Conservation (phyloP, 441 rosid species). For the Gossypium davidsonii region DNA sequence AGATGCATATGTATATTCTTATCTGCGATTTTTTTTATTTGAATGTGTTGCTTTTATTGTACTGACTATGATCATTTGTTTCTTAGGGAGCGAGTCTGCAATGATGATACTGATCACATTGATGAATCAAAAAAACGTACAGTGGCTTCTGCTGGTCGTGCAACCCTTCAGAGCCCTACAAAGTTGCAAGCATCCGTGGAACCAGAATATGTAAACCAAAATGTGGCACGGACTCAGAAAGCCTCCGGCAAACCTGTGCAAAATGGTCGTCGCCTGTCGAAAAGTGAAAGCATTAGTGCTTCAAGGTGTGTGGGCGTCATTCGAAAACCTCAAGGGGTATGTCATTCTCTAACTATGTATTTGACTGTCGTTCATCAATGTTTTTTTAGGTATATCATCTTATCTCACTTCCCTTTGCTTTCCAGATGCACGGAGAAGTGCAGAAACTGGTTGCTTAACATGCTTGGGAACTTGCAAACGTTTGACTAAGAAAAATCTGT, state of each 20-base stretch:
- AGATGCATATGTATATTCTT: not conserved
- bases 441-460: conserved; percentile 10
- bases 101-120: conserved; percentile 38
- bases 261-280: conserved; percentile 57
- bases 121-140: conserved; percentile 32
- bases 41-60: not conserved
- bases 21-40: conserved; percentile 2
- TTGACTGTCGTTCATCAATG: not conserved
- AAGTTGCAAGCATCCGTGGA: conserved; percentile 23
- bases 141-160: conserved; percentile 32
- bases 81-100: conserved; percentile 65
- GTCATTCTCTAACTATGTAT: not conserved
- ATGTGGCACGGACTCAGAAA: conserved; percentile 33
- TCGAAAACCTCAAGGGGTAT: conserved; percentile 30
- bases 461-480: not conserved
- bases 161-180: conserved; percentile 46
- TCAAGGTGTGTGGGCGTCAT: conserved; percentile 60
- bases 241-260: conserved; percentile 34
- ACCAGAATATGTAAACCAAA: conserved; percentile 29
- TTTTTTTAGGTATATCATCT: not conserved
- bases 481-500: not conserved
- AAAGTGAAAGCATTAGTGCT: conserved; percentile 73
- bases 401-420: not conserved
- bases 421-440: conserved; percentile 14
- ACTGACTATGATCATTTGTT: not conserved